These are phyloP conservation scores for Sanghuangporus weigelae DNA, from an alignment of 1,284 basidiomycete species.

Conservation along the genomic window DNA sequence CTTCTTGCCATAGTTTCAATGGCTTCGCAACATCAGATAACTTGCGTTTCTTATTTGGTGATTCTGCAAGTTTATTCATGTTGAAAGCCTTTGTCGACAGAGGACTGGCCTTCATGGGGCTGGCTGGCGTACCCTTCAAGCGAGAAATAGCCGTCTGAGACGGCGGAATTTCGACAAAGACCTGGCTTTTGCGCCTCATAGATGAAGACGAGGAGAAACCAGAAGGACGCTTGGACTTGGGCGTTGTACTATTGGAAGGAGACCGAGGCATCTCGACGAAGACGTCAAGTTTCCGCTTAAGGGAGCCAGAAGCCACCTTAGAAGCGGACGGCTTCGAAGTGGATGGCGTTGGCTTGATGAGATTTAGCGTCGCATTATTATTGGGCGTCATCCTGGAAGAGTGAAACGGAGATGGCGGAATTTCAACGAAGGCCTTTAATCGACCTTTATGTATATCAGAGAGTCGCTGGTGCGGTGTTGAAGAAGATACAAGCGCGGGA, in stretches of 20 bases:
- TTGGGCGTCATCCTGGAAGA: neutral
- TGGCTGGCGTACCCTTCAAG: constrained; percentile 9
- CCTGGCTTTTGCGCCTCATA: constrained; percentile 26
- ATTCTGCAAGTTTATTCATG: constrained; percentile 5
- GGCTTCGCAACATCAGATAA: constrained; percentile 5
- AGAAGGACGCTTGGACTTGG: neutral
- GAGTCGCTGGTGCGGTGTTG: constrained; percentile 10
- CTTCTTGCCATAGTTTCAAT: constrained; percentile 11
- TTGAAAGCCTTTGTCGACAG: constrained; percentile 20
- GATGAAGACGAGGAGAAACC: neutral
- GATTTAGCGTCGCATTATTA: neutral
- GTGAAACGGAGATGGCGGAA: constrained; percentile 42
- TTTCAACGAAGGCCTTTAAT: constrained; percentile 43
- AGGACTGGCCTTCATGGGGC: constrained; percentile 5
- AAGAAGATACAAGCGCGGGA: neutral
- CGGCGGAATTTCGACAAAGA: constrained; percentile 42
- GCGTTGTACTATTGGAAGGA: constrained; percentile 31
- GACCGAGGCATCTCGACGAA: constrained; percentile 57
- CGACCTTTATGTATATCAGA: constrained; percentile 33
- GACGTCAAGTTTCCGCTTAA: constrained; percentile 29
- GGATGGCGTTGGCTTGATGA: neutral
- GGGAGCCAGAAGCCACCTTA: constrained; percentile 26
- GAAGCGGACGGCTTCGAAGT: neutral
- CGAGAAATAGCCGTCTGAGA: constrained; percentile 4
- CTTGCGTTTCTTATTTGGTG: constrained; percentile 17